These are phyloP conservation scores for Chiua sp. DNA, from an alignment of 1,284 basidiomycete genomes.

Conservation along the genomic window DNA sequence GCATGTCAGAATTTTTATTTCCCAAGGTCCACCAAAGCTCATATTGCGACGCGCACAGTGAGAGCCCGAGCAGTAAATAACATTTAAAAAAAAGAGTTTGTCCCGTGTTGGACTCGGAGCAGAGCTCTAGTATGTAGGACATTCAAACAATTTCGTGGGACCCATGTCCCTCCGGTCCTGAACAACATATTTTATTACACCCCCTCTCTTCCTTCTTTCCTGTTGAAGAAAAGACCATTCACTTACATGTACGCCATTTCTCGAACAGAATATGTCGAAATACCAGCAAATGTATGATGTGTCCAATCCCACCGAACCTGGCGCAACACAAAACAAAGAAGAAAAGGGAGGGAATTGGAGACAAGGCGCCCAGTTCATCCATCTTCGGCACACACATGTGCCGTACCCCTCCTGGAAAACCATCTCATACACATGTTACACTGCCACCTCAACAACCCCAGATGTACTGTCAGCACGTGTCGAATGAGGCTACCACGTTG, in stretches of 20 bases:
- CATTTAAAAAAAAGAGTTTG: too few relatives aligned
- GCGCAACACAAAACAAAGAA: neutral
- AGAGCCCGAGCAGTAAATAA: too few relatives aligned
- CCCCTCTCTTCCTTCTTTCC: neutral
- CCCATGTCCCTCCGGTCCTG: too few relatives aligned
- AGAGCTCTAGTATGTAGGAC: too few relatives aligned
- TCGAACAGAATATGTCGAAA: neutral
- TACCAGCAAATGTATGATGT: neutral
- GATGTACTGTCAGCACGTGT: conserved; percentile 23
- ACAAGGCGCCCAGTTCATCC: conserved; percentile 2
- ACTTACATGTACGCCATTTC: neutral
- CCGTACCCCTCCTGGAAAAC: conserved; percentile 25
- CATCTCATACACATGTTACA: conserved; percentile 17
- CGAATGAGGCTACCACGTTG: conserved; percentile 23
- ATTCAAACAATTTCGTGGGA: too few relatives aligned
- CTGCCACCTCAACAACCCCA: conserved; percentile 21
- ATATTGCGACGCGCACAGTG: too few relatives aligned
- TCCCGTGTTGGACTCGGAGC: too few relatives aligned
- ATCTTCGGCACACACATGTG: conserved; percentile 13
- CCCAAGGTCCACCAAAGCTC: too few relatives aligned
- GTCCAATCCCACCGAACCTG: neutral
- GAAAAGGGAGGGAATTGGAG: neutral
- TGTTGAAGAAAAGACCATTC: neutral
- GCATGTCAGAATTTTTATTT: too few relatives aligned
- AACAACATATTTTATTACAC: neutral